Conservation (phyloP, 306 rosid genomes). For the Notholithocarpus densiflorus region DNA sequence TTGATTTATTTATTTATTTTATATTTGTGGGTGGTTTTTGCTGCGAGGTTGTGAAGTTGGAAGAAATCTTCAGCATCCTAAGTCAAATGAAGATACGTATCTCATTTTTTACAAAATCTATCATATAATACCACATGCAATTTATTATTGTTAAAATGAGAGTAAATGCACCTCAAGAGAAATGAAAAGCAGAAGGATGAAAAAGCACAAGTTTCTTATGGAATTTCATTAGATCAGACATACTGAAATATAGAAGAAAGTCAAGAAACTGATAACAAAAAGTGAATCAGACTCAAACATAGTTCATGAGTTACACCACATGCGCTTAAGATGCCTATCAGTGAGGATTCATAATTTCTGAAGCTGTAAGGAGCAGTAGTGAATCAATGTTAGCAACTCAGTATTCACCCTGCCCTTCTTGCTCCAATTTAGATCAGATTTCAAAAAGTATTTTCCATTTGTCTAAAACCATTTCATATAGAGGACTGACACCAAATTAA, state of each 20-base stretch:
- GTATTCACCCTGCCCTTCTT: no score
- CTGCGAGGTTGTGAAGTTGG: background rate
- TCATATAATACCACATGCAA: background rate
- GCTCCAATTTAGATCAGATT: background rate
- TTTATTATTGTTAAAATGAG: background rate
- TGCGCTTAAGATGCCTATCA: background rate
- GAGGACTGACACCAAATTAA: background rate
- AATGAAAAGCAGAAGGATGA: background rate
- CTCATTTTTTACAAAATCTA: background rate
- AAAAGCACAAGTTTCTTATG: background rate
- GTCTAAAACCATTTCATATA: background rate
- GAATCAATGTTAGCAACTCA: no score
- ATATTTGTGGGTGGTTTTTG: background rate
- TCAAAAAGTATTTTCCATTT: background rate
- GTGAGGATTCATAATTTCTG: no score
- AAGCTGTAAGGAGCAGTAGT: no score
- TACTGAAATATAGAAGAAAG: background rate
- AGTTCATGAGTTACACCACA: background rate
- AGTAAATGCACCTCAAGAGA: background rate
- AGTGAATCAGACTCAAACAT: background rate
- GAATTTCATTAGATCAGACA: background rate
- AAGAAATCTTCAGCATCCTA: slow-evolving; percentile 13
- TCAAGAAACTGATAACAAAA: background rate
- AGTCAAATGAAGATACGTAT: background rate
- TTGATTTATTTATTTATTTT: background rate